Base-by-base conservation (phyloP, 2,329 filamentous ascomycete species). In the Fusarium sp. region DNA sequence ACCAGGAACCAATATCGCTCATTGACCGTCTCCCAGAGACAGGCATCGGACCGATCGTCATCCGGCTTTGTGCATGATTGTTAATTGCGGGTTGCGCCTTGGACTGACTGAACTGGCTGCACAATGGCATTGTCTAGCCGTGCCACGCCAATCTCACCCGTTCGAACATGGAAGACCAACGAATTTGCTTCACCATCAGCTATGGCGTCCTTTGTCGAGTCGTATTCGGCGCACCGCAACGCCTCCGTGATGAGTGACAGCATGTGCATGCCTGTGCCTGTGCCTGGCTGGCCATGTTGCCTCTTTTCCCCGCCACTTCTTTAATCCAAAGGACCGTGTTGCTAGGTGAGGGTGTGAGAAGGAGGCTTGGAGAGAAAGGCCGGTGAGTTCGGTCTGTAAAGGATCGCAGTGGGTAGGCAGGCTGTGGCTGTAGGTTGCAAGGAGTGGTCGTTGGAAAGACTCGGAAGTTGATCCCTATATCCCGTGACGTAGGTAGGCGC, bases 11-110 rank as follows among this genome's bases (percentile, higher is more conserved):
- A 75, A 70, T 67, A 73, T 73, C 66, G 60, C 65, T 74, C 70
- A 64, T 63, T 40, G 57, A 56, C 56, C 62, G 66, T 60, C 58
- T 42, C 57, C 61, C 38, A 64, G 42, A 70, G 46, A 33, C 36
- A 64, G 67, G 55, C 67, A 73, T 76, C 63, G 66, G 72, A 57
- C 75, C 76, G 72, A 74, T 72, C 73, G 62, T 70, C 59, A 57
- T 63, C 68, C 59, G 64, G 58, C 59, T 63, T 49, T 38, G 61
- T 67, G 66, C 59, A 66, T 67, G 66, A 24, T 60, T 66, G 58
- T 53, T 58, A 59, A 49, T 56, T 67, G 67, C 46, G 64, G 59
- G 40, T 65, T 62, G 36, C 33, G 49, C 59, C 31, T 46, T 38
- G 36, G 58, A 57, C 56, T 53, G 55, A 38, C 59, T 49, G 65